Evolutionary conservation across 345 rosid species (phyloP), one percentile per base, ranked within the genome.

Genomic region (Populus ilicifolia): DNA sequence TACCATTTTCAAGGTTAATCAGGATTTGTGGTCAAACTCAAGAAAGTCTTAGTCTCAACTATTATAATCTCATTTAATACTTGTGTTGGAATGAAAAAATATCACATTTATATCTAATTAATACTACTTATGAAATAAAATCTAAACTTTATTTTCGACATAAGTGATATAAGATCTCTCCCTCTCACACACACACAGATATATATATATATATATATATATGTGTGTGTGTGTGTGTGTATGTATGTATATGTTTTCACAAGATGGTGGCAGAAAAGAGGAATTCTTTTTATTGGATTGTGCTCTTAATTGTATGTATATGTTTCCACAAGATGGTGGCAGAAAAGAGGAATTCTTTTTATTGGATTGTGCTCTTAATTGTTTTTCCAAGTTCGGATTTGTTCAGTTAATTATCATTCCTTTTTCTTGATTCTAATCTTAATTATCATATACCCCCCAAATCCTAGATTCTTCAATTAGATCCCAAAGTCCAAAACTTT

Each of bases 361-460:
- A n/a, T n/a, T 56, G 63, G 27, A 56, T 56, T 56, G n/a, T 56
- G 27, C 63, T 56, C n/a, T n/a, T 10, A 23, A 8, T 63, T 67
- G 29, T 36, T 33, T 73, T 73, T 11, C 33, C 29, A 73, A 73
- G 41, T 41, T 62, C n/a, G 62, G 76, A 62, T 73, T 62, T 73
- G 59, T 18, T 9, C 20, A 1, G 29, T 64, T 46, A 74, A 74
- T 66, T 48, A 48, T 44, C 36, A 14, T 50, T 23, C 21, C 1
- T 74, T 33, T 33, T 56, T n/a, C 63, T 56, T n/a, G 63, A n/a
- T 56, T 21, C 63, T 56, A 75, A 66, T 66, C 46, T 66, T 33
- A 46, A 33, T 48, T 21, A 21, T 46, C 68, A 9, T 36, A 44
- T n/a, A 67, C 65, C 52, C 52, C 66, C 78, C 52, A 66, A 67